These are phyloP conservation scores for Gentiana straminea DNA, from an alignment of 257 asterid species.

Conservation along the genomic window DNA sequence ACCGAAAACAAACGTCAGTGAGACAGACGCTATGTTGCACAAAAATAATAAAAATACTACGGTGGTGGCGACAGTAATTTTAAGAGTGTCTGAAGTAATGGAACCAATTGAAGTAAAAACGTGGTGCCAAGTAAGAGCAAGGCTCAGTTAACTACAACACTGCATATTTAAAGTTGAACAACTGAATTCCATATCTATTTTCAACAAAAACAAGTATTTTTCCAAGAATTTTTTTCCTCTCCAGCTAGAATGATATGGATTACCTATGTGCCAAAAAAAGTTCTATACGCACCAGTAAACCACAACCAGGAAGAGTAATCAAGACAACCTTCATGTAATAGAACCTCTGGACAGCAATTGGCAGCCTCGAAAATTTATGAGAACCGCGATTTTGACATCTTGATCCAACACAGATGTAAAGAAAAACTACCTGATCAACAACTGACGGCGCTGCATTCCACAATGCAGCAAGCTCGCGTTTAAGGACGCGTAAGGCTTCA, in stretches of 20 bases:
- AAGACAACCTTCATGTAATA: constrained; percentile 84
- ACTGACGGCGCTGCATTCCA: constrained; percentile 72
- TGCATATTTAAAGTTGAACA: constrained; percentile 25
- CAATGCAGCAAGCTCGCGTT: constrained; percentile 72
- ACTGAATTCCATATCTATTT: constrained; percentile 33
- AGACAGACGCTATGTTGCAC: no score
- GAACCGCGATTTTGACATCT: constrained; percentile 94
- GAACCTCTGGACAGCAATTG: constrained; percentile 82
- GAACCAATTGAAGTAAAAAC: background rate
- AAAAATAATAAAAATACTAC: no score
- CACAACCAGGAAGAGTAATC: constrained; percentile 36
- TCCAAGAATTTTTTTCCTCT: constrained; percentile 2
- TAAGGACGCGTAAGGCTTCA: constrained; percentile 90
- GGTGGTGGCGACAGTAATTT: no score
- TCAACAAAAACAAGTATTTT: constrained; percentile 23
- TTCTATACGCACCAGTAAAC: constrained; percentile 16
- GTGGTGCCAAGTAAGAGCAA: background rate
- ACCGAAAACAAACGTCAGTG: no score
- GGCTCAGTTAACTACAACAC: constrained; percentile 40
- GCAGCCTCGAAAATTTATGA: constrained; percentile 82
- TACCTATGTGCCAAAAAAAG: constrained; percentile 12
- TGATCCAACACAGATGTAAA: constrained; percentile 89
- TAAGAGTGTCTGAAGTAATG: background rate
- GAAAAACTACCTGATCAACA: constrained; percentile 56
- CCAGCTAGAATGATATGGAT: constrained; percentile 12